Conservation (phyloP, 371 early-diverging fungal genomes). For the Haplosporangium sp. region DNA sequence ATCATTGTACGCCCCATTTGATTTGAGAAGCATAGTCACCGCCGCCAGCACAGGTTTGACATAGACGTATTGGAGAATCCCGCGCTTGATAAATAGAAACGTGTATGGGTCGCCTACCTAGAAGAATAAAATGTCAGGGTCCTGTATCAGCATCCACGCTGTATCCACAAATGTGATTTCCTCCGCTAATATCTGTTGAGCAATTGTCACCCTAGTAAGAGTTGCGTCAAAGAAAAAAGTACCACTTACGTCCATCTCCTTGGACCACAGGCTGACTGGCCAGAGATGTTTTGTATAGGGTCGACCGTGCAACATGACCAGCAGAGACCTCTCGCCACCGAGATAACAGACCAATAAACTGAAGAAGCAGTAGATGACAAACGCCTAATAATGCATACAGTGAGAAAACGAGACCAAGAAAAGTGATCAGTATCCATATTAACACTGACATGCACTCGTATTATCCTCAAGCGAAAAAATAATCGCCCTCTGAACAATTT, state of each 20-base stretch:
- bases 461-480: too few relatives aligned
- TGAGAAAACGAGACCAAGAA: background rate
- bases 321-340: conserved; percentile 91
- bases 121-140: background rate
- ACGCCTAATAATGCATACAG: too few relatives aligned
- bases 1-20: conserved; percentile 80
- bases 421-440: too few relatives aligned
- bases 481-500: too few relatives aligned
- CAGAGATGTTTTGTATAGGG: conserved; percentile 84
- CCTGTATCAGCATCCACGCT: too few relatives aligned
- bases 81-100: conserved; percentile 88
- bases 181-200: too few relatives aligned
- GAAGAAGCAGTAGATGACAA: conserved; percentile 96
- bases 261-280: conserved; percentile 82
- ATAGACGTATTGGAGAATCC: conserved; percentile 94
- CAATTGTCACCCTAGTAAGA: background rate
- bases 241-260: conserved; percentile 76
- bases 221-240: background rate
- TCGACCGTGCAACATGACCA: conserved; percentile 81
- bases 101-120: conserved; percentile 90
- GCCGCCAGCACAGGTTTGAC: conserved; percentile 88
- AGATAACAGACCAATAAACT: conserved; percentile 88
- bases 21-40: conserved; percentile 84
- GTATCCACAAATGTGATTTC: too few relatives aligned
- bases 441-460: too few relatives aligned